Base-by-base conservation (phyloP, 805 yeast genomes). In the Zygosaccharomyces bisporus region DNA sequence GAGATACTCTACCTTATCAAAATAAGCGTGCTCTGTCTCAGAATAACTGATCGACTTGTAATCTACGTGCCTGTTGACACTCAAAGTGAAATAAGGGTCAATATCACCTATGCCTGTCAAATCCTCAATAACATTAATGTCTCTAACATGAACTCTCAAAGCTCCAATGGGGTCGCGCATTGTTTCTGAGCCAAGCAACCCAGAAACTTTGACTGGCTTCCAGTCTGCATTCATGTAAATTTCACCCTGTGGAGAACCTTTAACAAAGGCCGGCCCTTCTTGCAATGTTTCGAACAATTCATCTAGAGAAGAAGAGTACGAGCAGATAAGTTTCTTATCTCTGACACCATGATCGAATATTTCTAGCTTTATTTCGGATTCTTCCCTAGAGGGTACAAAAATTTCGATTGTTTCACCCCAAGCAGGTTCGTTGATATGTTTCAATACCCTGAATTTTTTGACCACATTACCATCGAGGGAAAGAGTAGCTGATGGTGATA, bases 61-160 rank as follows among this genome's bases (percentile, higher is more conserved):
- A 48, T 72, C 73, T 31, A 76, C 57, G 58, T 76, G 76, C 52
- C 83, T 84, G 55, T 81, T 79, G 46, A 78, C 63, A 29, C 76
- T 56, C 7, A 84, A 72, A 47, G 76, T 73, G 31, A 82, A 79
- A 55, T 83, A 85, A 4, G 95, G 93, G 63, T 86, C 90, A 55
- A 84, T 80, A 45, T 75, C 77, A 44, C 93, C 91, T 40, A 83
- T 75, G 12, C 80, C 73, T 53, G 83, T 85, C 53, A 83, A 65
- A 53, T 80, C 61, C 69, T 50, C 49, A 53, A 73, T 68, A 32
- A 77, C 75, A 8, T 60, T 60, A 13, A 81, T 83, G 25, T 70
- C 66, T 46, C 80, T 72, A 39, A 86, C 54, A 55, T 78, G 80
- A 30, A 86, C 56, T 67, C 82, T 76, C 20, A 80, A 60, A 32